These are phyloP conservation scores for Suhomyces ambrosiae DNA, from an alignment of 1,139 yeast genomes.

Conservation along the genomic window DNA sequence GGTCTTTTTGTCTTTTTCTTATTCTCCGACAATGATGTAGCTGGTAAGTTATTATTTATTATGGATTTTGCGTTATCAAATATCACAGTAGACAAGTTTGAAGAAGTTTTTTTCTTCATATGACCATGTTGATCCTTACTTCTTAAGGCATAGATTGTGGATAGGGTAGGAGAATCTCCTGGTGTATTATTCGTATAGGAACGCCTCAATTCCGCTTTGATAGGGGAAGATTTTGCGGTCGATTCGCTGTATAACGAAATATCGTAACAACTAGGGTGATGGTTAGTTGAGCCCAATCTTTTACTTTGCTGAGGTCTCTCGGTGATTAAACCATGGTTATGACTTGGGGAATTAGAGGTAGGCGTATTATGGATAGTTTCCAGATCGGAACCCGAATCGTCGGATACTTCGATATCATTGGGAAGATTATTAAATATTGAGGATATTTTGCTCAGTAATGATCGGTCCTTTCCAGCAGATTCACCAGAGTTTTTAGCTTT, in stretches of 20 bases:
- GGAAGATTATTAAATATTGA: constrained; percentile 50
- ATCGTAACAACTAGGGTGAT: constrained; percentile 23
- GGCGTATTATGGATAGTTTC: constrained; percentile 33
- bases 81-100: constrained; percentile 36
- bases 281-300: constrained; percentile 9
- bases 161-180: constrained; percentile 36
- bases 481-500: constrained; percentile 1
- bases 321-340: constrained; percentile 8
- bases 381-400: constrained; percentile 49
- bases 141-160: constrained; percentile 43
- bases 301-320: not conserved
- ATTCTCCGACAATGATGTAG: constrained; percentile 11
- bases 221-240: constrained; percentile 34
- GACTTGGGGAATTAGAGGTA: constrained; percentile 18
- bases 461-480: constrained; percentile 8
- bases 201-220: constrained; percentile 32
- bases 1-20: constrained; percentile 27
- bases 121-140: constrained; percentile 24
- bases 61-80: constrained; percentile 45
- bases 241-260: constrained; percentile 32
- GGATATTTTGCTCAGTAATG: constrained; percentile 32
- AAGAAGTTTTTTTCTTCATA: constrained; percentile 30
- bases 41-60: constrained; percentile 32
- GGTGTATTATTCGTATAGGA: constrained; percentile 40
- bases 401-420: constrained; percentile 51